These are phyloP conservation scores for Lachancea dasiensis DNA, from an alignment of 805 yeast species.

Conservation along the genomic window DNA sequence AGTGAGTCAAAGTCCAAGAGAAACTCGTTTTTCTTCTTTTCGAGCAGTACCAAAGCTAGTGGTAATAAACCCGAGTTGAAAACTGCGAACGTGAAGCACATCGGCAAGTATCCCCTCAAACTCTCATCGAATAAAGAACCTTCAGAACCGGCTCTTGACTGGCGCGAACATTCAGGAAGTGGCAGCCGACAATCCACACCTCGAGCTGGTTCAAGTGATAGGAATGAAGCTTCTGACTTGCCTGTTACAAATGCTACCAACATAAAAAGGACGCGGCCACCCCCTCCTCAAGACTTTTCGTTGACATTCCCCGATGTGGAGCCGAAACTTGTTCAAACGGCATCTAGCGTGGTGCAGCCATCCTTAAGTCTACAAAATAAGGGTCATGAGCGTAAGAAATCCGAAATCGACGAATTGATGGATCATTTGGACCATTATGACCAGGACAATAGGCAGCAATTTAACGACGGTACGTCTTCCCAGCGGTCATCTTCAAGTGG, in stretches of 20 bases:
- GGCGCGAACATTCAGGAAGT: no score
- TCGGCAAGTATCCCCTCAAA: slow-evolving; percentile 6
- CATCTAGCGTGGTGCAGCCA: background rate
- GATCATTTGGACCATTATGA: slow-evolving; percentile 31
- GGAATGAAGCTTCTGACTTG: no score
- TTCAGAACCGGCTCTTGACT: no score
- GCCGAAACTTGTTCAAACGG: background rate
- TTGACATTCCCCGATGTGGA: no score
- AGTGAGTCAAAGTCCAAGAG: slow-evolving; percentile 9
- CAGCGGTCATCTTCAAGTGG: background rate
- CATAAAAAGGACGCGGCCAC: no score
- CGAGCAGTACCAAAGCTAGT: slow-evolving; percentile 7
- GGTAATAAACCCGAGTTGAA: background rate
- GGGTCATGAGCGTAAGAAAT: slow-evolving; percentile 27
- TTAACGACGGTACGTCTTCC: slow-evolving; percentile 1
- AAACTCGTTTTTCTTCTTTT: slow-evolving; percentile 13
- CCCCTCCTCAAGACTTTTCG: no score
- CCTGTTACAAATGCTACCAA: no score
- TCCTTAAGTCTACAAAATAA: background rate
- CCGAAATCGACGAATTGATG: slow-evolving; percentile 31
- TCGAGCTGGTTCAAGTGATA: no score
- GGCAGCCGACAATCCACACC: no score
- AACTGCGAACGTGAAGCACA: background rate
- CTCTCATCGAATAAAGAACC: no score
- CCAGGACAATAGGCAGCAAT: slow-evolving; percentile 5